Percentiles rank a stretch among this genome's conserved stretches.
Conservation (phyloP, 176 grass and related monocot genomes). For the Oryza glumipatula region DNA sequence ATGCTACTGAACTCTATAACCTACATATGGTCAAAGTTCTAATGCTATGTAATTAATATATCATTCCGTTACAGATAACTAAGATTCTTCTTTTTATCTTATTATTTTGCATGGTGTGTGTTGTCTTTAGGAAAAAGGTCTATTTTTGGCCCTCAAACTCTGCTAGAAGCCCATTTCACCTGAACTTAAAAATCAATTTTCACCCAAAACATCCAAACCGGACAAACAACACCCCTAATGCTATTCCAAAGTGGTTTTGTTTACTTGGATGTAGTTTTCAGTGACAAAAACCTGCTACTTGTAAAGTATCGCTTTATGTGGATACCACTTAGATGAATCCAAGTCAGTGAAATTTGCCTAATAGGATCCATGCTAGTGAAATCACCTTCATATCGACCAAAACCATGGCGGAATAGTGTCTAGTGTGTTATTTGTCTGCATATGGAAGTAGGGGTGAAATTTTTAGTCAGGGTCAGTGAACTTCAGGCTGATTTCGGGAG, state of each 20-base stretch:
- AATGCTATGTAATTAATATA: conserved; percentile 10
- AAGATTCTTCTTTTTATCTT: background rate
- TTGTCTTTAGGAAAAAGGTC: background rate
- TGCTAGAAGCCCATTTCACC: background rate
- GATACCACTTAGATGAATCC: background rate
- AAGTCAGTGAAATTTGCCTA: background rate
- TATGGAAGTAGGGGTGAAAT: background rate
- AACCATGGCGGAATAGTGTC: background rate
- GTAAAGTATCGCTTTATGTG: background rate
- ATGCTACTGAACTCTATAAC: background rate
- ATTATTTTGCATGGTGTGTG: background rate
- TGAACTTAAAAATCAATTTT: background rate
- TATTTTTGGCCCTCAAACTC: background rate
- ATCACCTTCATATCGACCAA: background rate
- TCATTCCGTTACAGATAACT: background rate
- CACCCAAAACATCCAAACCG: too few relatives aligned
- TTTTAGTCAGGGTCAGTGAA: background rate
- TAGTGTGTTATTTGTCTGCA: background rate
- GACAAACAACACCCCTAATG: too few relatives aligned
- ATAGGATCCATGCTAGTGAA: background rate
- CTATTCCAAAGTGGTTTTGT: background rate
- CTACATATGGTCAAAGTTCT: background rate
- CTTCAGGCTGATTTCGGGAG: too few relatives aligned
- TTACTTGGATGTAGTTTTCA: too few relatives aligned
- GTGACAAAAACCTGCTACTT: too few relatives aligned